These are phyloP conservation scores for Rhynchospora tenuis DNA, from an alignment of 176 grass and related monocot species.

Conservation along the genomic window DNA sequence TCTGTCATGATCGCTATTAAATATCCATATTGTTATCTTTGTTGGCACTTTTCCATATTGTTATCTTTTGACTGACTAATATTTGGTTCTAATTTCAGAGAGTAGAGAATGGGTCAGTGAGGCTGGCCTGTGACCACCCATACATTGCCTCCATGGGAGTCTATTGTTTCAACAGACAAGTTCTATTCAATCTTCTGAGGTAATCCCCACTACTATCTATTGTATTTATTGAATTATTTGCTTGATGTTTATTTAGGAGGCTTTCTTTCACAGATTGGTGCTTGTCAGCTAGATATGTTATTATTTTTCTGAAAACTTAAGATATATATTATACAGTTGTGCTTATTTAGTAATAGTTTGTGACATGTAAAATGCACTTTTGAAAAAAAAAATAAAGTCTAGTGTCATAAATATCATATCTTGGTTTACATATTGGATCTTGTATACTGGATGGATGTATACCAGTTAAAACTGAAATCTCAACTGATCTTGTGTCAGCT, in stretches of 20 bases:
- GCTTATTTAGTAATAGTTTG: neutral
- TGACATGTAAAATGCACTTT: neutral
- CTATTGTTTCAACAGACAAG: slow-evolving; percentile 68
- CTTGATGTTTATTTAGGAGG: neutral
- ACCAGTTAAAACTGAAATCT: neutral
- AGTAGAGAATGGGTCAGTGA: too few relatives aligned
- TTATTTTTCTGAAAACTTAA: neutral
- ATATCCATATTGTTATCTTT: too few relatives aligned
- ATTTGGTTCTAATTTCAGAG: too few relatives aligned
- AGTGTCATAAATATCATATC: neutral
- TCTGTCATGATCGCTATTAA: too few relatives aligned
- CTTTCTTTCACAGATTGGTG: neutral
- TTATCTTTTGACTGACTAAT: too few relatives aligned
- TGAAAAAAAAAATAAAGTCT: neutral
- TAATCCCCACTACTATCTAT: slow-evolving; percentile 15
- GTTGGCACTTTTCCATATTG: too few relatives aligned
- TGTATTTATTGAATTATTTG: slow-evolving; percentile 17
- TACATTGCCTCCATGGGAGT: slow-evolving; percentile 88
- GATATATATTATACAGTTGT: neutral
- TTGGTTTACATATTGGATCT: neutral
- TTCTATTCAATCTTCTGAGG: slow-evolving; percentile 58
- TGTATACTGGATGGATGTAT: neutral
- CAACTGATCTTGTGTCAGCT: neutral
- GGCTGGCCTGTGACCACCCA: too few relatives aligned
- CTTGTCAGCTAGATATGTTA: neutral